phyloP scores from a whole-genome alignment of 2,329 filamentous ascomycete genomes.

The Fusarium caatingaense region DNA sequence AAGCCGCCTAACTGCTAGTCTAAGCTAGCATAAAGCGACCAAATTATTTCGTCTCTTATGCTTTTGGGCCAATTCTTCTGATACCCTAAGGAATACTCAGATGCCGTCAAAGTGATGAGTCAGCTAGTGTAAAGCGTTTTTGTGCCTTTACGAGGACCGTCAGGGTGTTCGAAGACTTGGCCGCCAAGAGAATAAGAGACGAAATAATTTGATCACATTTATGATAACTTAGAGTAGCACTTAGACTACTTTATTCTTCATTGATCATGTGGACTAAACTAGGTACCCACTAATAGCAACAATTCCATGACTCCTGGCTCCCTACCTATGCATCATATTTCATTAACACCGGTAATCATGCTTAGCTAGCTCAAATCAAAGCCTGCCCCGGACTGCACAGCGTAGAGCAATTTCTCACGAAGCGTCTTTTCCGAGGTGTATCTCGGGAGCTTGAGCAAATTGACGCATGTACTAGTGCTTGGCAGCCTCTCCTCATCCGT shows the following conservation, averaged over 20 bases:
- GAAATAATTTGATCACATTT: no score
- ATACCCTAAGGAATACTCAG: background rate
- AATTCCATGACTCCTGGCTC: background rate
- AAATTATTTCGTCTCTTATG: no score
- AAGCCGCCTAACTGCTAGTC: no score
- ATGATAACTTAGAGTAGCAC: no score
- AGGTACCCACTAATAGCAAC: no score
- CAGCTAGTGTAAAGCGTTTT: background rate
- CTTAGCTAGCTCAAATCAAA: constrained; percentile 79
- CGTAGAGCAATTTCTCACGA: constrained; percentile 86
- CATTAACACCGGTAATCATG: background rate
- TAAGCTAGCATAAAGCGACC: no score
- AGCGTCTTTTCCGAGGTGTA: constrained; percentile 76
- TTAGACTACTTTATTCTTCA: no score
- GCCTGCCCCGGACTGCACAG: constrained; percentile 87
- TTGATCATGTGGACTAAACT: no score
- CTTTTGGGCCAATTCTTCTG: no score
- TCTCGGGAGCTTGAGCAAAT: constrained; percentile 89
- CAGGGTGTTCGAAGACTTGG: no score
- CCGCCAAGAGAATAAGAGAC: no score
- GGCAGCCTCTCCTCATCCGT: constrained; percentile 76
- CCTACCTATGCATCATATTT: constrained; percentile 5
- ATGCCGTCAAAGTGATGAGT: background rate
- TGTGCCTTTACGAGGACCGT: background rate
- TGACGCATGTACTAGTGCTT: constrained; percentile 96